Evolutionary conservation across 2,329 filamentous ascomycete species (phyloP), one percentile per base, ranked within the genome.

Genomic region (Xylaria sp.): DNA sequence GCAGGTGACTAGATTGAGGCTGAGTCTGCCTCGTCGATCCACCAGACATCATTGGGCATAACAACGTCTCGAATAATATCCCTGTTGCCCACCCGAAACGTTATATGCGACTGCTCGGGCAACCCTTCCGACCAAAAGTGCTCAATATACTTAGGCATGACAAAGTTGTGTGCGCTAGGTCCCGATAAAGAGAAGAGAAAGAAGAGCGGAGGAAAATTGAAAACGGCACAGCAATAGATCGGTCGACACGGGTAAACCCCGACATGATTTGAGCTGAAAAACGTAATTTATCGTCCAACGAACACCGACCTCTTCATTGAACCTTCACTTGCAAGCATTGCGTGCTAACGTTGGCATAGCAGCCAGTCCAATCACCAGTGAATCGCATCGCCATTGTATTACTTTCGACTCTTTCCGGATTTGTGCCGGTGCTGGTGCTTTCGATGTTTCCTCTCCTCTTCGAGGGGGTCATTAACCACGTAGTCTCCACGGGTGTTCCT

Each of bases 21-120:
- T 70, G 63, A 70, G 56, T 53, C 26, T 63, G 62, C 59, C 66
- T 70, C 49, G 59, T 61, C 59, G 62, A 68, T 68, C 65, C 54
- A 61, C 42, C 13, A 28, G 33, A 63, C 48, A 20, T 49, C 63
- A 66, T 59, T 68, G 59, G 63, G 53, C 26, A 38, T 54, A 20
- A 49, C 31, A 26, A 54, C 28, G 17, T 36, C 42, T 20, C 54
- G 42, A 42, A 63, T 23, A 60, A 49, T 62, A 63, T 58, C 51
- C 51, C 49, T 59, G 58, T 62, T 65, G 53, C 65, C 61, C 53
- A 44, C 42, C 65, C 46, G 48, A 70, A 67, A 70, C 65, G 20
- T 63, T 65, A 58, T 65, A 58, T 67, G 62, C 54, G n/a, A 58
- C 54, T 42, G 36, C 36, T 20, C 54, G 11, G 33, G 23, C 54